Conservation (phyloP, 2,329 filamentous ascomycete genomes). For the Colletotrichum kahawae region DNA sequence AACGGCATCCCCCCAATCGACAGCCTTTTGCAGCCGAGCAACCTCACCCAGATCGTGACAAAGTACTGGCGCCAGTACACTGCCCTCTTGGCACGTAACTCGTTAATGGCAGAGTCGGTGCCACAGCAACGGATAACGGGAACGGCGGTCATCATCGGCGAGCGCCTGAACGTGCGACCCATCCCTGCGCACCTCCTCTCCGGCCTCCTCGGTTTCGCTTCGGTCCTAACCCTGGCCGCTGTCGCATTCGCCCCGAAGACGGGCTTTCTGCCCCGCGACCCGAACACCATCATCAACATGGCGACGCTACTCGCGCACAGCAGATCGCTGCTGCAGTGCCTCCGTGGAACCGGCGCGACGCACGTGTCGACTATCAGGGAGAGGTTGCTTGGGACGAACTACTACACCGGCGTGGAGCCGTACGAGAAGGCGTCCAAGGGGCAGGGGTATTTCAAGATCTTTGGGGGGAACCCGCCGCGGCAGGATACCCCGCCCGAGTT, state of each 20-base stretch:
- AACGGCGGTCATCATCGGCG: conserved; percentile 28
- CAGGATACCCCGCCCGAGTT: conserved; percentile 18
- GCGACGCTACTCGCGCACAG: conserved; percentile 42
- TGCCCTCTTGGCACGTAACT: conserved; percentile 35
- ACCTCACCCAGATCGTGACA: conserved; percentile 29
- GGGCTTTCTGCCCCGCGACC: conserved; percentile 40
- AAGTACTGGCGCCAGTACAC: conserved; percentile 40
- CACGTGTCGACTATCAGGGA: conserved; percentile 29
- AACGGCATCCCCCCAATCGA: conserved; percentile 24
- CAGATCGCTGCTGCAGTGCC: conserved; percentile 35
- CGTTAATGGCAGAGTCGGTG: conserved; percentile 28
- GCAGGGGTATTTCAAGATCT: conserved; percentile 29
- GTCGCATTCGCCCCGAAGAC: conserved; percentile 31
- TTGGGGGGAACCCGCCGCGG: conserved; percentile 17
- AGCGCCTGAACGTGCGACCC: conserved; percentile 33
- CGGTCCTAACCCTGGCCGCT: conserved; percentile 25
- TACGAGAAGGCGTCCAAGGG: conserved; percentile 34
- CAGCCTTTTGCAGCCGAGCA: conserved; percentile 27
- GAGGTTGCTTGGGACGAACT: conserved; percentile 31
- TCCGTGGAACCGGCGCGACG: conserved; percentile 38
- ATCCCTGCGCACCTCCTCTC: conserved; percentile 36
- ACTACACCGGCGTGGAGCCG: conserved; percentile 38
- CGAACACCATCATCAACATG: conserved; percentile 37
- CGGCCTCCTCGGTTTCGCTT: conserved; percentile 30
- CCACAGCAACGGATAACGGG: conserved; percentile 20